Evolutionary conservation across 768 basidiomycete species (phyloP), one percentile per base, ranked within the genome.

Genomic region (Thelephora aurantiotincta): DNA sequence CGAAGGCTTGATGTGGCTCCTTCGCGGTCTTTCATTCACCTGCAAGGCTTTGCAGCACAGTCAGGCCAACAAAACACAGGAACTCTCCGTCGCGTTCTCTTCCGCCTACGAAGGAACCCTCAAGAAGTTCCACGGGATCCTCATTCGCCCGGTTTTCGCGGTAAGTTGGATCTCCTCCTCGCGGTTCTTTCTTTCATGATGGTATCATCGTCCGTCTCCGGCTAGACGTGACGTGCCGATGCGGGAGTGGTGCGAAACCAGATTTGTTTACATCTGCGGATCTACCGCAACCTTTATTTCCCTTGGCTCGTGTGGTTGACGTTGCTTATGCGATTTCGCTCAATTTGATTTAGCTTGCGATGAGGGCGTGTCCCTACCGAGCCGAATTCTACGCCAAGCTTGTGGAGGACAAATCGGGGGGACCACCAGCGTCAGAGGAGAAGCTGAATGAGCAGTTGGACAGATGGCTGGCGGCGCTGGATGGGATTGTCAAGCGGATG

Each of bases 1-100:
- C 0, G 83, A 93, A 58, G 92, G 90, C 13, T 73, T 97, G 47
- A 66, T 97, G 65, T 99, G 96, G 96, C 75, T 99, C 44, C 73
- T 92, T 43, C 80, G 92, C 26, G 96, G 91, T 2, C 75, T 93
- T 46, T 75, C 78, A 23, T 99, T 99, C 70, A 99, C 94, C 33
- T 78, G 81, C 65, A 70, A 75, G 48, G 85, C 85, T 0, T 75
- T 99, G 20, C 73, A 83, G 52, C 67, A 72, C 41, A 75, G 82
- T 0, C 83, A 90, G 56, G 70, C 66, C 3, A 74, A 93, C 63
- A 68, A 75, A 41, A 58, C 59, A 1, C 48, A 68, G 43, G 85
- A 91, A 60, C 76, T 99, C 12, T 56, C 76, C 2, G 65, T 53
- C 0, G 84, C 84, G 16, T 99, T 99, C 64, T 78, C 68, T 23